phyloP scores from a whole-genome alignment of 441 rosid species.

The Syzygium malaccense region DNA sequence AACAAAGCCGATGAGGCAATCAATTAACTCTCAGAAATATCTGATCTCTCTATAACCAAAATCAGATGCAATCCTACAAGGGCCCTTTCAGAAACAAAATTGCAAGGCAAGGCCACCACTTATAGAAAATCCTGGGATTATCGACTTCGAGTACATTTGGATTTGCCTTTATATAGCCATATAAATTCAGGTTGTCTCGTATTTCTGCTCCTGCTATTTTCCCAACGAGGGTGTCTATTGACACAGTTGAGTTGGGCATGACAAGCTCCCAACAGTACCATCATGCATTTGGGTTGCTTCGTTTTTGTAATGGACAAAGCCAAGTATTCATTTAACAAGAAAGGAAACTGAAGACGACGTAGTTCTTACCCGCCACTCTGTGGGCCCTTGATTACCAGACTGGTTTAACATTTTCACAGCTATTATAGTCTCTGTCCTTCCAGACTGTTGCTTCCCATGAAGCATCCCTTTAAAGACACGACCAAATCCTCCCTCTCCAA shows the following conservation, averaged over 20 bases:
- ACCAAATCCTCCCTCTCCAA: neutral
- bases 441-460: neutral
- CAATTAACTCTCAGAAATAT: neutral
- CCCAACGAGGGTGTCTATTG: neutral
- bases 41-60: neutral
- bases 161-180: neutral
- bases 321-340: neutral
- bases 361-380: neutral
- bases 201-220: neutral
- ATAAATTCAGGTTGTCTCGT: neutral
- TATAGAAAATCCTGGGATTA: neutral
- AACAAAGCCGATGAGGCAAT: neutral
- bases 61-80: neutral
- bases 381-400: neutral
- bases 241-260: neutral
- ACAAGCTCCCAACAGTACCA: neutral
- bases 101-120: neutral
- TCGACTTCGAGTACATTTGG: neutral
- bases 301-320: neutral
- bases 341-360: neutral
- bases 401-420: neutral
- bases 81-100: neutral
- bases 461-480: neutral
- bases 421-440: neutral
- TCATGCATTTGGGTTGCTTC: neutral